Percentiles rank a stretch among this genome's conserved stretches.
These are phyloP conservation scores for Phyllosticta citriasiana DNA, from an alignment of 2,329 filamentous ascomycete species.

Conservation along the genomic window DNA sequence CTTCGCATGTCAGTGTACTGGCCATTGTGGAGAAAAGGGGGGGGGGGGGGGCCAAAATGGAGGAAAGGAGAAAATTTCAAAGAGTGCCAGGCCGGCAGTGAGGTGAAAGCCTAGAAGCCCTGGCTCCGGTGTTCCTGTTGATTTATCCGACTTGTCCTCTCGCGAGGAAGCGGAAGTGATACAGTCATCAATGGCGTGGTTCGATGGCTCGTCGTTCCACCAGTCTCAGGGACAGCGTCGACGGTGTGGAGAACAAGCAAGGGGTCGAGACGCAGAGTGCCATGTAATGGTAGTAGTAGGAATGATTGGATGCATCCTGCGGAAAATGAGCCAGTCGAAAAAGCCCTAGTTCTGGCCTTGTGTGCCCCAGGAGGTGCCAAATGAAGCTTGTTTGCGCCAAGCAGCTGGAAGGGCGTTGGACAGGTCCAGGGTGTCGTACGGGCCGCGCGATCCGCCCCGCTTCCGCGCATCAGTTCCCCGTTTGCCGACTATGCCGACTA, in stretches of 20 bases:
- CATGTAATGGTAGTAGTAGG: neutral
- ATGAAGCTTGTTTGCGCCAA: neutral
- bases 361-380: neutral
- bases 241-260: neutral
- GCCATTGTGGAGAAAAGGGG: neutral
- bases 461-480: neutral
- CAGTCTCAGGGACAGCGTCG: neutral
- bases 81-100: neutral
- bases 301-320: neutral
- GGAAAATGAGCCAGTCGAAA: neutral
- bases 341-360: neutral
- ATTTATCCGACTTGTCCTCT: too few relatives aligned
- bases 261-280: neutral
- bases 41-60: neutral
- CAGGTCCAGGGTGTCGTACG: neutral
- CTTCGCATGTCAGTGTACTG: neutral
- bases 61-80: neutral
- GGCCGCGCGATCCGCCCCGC: neutral
- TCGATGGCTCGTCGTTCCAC: neutral
- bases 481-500: neutral
- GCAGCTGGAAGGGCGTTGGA: neutral
- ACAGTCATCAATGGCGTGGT: neutral
- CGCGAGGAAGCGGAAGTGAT: neutral
- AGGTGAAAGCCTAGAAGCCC: neutral
- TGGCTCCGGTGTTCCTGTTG: neutral